Conservation (phyloP, 1,284 basidiomycete genomes). For the Afroboletus lepidellus region DNA sequence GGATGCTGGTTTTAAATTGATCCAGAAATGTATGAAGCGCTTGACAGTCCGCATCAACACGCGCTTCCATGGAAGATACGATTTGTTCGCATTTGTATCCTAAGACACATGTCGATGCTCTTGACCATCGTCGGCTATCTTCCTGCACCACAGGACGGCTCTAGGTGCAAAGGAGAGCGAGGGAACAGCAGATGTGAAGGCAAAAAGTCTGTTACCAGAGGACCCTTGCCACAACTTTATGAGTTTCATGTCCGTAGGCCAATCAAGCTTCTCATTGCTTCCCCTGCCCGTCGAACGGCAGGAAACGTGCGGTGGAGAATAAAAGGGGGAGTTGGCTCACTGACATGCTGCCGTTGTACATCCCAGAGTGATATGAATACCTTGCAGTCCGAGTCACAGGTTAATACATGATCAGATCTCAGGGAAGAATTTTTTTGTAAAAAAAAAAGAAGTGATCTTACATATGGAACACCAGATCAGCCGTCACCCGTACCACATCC, state of each 20-base stretch:
- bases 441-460: conserved; percentile 7
- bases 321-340: not conserved
- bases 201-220: not conserved
- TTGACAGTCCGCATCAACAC: conserved; percentile 9
- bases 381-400: conserved; percentile 2
- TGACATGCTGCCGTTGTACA: conserved; percentile 12
- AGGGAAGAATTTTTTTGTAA: conserved; percentile 4
- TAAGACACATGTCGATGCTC: not conserved
- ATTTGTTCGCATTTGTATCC: conserved; percentile 1
- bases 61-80: not conserved
- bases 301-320: not conserved
- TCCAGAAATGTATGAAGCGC: not conserved
- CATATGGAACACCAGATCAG: conserved; percentile 12
- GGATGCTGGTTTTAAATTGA: conserved; percentile 2
- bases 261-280: conserved; percentile 1
- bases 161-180: not conserved
- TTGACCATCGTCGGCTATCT: not conserved
- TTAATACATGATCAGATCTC: conserved; percentile 14
- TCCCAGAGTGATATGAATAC: conserved; percentile 5
- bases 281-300: not conserved
- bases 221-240: conserved; percentile 1
- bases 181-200: not conserved
- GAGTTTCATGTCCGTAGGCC: conserved; percentile 2
- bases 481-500: conserved; percentile 3
- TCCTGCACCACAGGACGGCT: not conserved